Base-by-base conservation (phyloP, 164 flowering plant genomes). In the Tetrastigma voinierianum region DNA sequence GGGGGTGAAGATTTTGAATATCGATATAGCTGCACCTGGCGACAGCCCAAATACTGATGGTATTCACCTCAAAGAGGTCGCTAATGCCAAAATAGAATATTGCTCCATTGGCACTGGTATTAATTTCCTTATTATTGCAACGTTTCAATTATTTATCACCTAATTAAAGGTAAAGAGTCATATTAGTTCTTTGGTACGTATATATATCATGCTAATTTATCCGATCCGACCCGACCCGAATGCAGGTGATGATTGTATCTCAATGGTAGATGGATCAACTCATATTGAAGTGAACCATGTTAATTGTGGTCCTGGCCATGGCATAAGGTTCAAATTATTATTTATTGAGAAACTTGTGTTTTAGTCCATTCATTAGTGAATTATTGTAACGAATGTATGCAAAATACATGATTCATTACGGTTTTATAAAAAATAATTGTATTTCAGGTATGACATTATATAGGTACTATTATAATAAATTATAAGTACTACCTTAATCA, bases 271-370 rank as follows among this genome's bases (percentile, higher is more conserved):
- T 23, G 82, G 77, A 7, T 13, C 77, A 3, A 56, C 74, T 1
- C 3, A 73, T 46, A 16, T 80, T 1, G 20, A 43, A 18, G 71
- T 78, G 20, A 47, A 16, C 9, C 14, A 19, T 9, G 62, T 80
- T 5, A 5, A 8, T 32, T 82, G 86, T 46, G 86, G 82, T 14
- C 83, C 82, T 1, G 82, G 86, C 10, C 86, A 82, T 74, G 83
- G 82, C 0, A 72, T 82, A 59, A 82, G 86, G 86, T 55, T 32
- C 40, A 32, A 32, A 32, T 32, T 32, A 7, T 1, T 32, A 32
- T 32, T n/a, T n/a, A n/a, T n/a, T n/a, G n/a, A n/a, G n/a, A n/a
- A n/a, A n/a, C n/a, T n/a, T n/a, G n/a, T n/a, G n/a, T n/a, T n/a
- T n/a, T n/a, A n/a, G n/a, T n/a, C n/a, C n/a, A n/a, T n/a, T n/a